Evolutionary conservation across 2,329 filamentous ascomycete genomes (phyloP), one percentile per base, ranked within the genome.

Genomic region (Exophiala xenobiotica): DNA sequence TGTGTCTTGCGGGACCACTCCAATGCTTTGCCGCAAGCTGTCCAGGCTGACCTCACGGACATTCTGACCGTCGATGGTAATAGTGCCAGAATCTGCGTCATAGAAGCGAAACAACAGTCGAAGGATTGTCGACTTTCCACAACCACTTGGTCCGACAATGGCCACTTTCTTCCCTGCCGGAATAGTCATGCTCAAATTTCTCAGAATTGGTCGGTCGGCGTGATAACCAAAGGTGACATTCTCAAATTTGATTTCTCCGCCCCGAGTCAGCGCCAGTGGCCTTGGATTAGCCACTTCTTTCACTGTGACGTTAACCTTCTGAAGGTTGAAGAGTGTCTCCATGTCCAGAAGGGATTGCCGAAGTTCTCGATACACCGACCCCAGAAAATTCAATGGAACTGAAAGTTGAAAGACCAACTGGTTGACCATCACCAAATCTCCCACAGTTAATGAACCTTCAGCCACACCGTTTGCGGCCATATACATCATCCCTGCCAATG

Each of bases 341-440:
- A 99, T 99, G 68, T 99, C 95, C 26, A 99, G 78, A 38, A 99
- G 78, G 18, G 90, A 96, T 73, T 99, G 93, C 49, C 93, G 82
- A 47, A 99, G 79, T 72, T 99, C 93, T 62, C 93, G 87, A 68
- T 99, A 99, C 9, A 99, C 92, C 11, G 90, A 95, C n/a, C 93
- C 93, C 3, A 99, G 77, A 70, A 99, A 99, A 76, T 99, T 99
- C 54, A 99, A 80, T 0, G 93, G 93, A 3, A 99, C 90, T 0
- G 90, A 96, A 4, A 99, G 84, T 72, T 99, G 93, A 73, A 99
- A 99, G 53, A 99, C 91, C 14, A 99, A 84, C 75, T 97, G 93
- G 69, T 99, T 99, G 61, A 99, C 90, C 89, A 99, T 95, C 66
- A 99, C 93, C 24, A 99, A 78, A 67, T 99, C 95, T 52, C 93